These are phyloP conservation scores for Thecaphora thlaspeos DNA, from an alignment of 1,284 basidiomycete species.

Conservation along the genomic window DNA sequence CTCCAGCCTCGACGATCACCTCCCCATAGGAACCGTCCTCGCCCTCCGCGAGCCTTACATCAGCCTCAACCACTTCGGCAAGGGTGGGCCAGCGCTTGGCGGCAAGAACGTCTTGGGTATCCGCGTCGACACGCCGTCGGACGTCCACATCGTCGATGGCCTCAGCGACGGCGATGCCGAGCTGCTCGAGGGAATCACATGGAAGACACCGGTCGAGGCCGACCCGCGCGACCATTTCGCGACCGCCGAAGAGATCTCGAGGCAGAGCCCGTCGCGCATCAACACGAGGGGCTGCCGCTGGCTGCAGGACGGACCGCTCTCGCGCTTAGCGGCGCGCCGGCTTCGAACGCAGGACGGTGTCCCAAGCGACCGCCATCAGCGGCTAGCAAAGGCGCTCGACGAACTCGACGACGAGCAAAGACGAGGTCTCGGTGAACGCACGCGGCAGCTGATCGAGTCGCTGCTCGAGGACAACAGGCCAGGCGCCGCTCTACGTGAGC, in stretches of 20 bases:
- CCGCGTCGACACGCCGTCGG: constrained; percentile 53
- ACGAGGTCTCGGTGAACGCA: constrained; percentile 3
- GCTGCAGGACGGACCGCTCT: constrained; percentile 42
- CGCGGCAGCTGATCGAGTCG: constrained; percentile 10
- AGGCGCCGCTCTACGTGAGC: constrained; percentile 34
- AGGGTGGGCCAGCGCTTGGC: constrained; percentile 43
- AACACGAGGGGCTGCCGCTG: constrained; percentile 30
- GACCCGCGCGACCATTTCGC: constrained; percentile 7
- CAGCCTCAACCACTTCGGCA: constrained; percentile 42
- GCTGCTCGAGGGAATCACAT: constrained; percentile 10
- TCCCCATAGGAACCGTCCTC: constrained; percentile 46
- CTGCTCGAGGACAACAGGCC: constrained; percentile 22
- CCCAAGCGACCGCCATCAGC: background rate
- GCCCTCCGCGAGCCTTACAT: constrained; percentile 54
- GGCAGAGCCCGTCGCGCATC: constrained; percentile 9
- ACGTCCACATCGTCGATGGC: constrained; percentile 41
- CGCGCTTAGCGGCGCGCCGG: constrained; percentile 10
- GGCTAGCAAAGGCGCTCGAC: background rate
- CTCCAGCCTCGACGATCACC: constrained; percentile 22
- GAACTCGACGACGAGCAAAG: background rate
- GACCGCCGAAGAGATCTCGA: constrained; percentile 3
- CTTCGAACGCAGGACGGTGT: background rate
- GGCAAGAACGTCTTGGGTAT: constrained; percentile 43
- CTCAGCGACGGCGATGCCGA: constrained; percentile 9
- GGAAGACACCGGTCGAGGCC: constrained; percentile 15